These are phyloP conservation scores for Gnomoniopsis smithogilvyi DNA, from an alignment of 2,329 filamentous ascomycete species.

Conservation along the genomic window DNA sequence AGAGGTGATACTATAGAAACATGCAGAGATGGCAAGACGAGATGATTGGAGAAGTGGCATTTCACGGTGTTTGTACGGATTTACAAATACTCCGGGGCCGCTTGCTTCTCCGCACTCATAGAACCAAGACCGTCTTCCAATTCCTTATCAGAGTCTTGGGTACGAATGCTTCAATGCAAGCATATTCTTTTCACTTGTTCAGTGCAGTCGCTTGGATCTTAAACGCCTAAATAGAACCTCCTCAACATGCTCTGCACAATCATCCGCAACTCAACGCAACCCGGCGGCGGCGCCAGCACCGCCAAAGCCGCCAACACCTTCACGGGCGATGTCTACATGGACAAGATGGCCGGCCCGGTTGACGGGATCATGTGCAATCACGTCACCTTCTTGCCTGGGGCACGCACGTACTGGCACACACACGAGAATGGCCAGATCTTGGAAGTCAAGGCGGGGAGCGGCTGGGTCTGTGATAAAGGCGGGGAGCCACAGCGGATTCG, in stretches of 20 bases:
- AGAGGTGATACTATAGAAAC: too few relatives aligned
- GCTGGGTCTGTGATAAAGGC: slow-evolving; percentile 40
- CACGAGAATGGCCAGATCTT: slow-evolving; percentile 42
- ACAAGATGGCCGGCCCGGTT: slow-evolving; percentile 6
- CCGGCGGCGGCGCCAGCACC: slow-evolving; percentile 9
- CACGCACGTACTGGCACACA: slow-evolving; percentile 41
- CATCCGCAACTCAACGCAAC: slow-evolving; percentile 9
- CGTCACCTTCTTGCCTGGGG: slow-evolving; percentile 40
- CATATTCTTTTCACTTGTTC: too few relatives aligned
- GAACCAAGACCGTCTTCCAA: too few relatives aligned
- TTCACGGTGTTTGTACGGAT: too few relatives aligned
- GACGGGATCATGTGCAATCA: slow-evolving; percentile 19
- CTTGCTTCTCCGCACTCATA: too few relatives aligned
- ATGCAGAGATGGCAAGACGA: too few relatives aligned
- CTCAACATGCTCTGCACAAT: slow-evolving; percentile 8
- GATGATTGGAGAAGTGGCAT: too few relatives aligned
- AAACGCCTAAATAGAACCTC: not conserved
- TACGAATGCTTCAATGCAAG: too few relatives aligned
- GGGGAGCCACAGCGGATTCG: slow-evolving; percentile 31
- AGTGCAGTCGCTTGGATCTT: too few relatives aligned
- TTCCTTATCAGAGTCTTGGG: too few relatives aligned
- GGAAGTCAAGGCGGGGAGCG: slow-evolving; percentile 35
- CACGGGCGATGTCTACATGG: slow-evolving; percentile 13
- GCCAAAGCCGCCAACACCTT: slow-evolving; percentile 12
- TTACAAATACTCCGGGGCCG: too few relatives aligned